phyloP scores from a whole-genome alignment of 73 alveolate genomes.

The Tetrahymena malaccensis region DNA sequence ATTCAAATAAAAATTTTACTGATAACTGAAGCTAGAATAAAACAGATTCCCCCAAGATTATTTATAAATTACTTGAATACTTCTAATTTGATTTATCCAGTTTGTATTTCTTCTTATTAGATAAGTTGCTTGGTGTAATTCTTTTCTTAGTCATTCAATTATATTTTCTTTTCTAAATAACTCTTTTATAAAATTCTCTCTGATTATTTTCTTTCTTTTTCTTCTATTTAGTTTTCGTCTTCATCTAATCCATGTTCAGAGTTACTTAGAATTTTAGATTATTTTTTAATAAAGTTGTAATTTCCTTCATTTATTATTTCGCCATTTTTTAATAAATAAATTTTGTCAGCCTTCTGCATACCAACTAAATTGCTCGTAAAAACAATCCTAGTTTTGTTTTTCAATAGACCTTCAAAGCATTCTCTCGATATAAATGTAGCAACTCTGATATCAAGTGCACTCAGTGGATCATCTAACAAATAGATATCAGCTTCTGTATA shows the following conservation, averaged over 20 bases:
- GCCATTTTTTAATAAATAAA: slow-evolving; percentile 68
- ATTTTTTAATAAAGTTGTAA: slow-evolving; percentile 36
- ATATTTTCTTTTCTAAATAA: background rate
- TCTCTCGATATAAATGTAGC: slow-evolving; percentile 64
- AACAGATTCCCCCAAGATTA: background rate
- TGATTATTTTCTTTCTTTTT: slow-evolving; percentile 5
- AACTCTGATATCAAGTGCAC: slow-evolving; percentile 87
- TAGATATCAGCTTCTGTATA: slow-evolving; percentile 69
- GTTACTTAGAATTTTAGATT: background rate
- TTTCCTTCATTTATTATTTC: slow-evolving; percentile 54
- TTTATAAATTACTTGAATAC: background rate
- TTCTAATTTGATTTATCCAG: background rate
- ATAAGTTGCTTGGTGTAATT: background rate
- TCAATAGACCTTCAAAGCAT: slow-evolving; percentile 55
- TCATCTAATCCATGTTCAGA: background rate
- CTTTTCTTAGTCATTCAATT: background rate
- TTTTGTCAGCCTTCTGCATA: slow-evolving; percentile 69
- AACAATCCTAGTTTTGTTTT: slow-evolving; percentile 75
- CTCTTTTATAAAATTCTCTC: background rate
- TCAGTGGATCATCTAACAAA: slow-evolving; percentile 87
- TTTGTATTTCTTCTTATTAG: background rate
- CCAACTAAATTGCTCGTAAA: slow-evolving; percentile 86
- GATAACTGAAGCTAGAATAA: background rate
- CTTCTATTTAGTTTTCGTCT: background rate
- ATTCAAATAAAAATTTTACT: background rate